Conservation (phyloP, 2,329 filamentous ascomycete genomes). For the Juglanconis sp. region DNA sequence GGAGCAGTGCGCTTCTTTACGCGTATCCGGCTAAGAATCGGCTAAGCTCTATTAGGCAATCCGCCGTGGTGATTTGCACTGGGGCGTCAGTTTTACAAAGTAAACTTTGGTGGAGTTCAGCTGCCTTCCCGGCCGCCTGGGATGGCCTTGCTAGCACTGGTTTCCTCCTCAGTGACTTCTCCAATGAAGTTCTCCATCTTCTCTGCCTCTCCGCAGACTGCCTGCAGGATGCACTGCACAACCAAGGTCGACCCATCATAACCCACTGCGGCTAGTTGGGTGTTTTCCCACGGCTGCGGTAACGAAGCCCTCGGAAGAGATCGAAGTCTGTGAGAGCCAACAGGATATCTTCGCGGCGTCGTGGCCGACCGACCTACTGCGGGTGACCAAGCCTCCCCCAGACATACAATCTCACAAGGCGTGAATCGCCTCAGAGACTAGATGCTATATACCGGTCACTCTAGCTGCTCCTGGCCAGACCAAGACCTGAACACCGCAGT, state of each 20-base stretch:
- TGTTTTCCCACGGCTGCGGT: slow-evolving; percentile 4
- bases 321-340: background rate
- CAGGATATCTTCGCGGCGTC: background rate
- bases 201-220: slow-evolving; percentile 7
- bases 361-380: background rate
- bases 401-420: background rate
- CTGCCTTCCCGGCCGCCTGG: slow-evolving; percentile 10
- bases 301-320: slow-evolving; percentile 1
- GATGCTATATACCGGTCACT: background rate
- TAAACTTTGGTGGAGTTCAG: background rate
- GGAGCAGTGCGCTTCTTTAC: background rate
- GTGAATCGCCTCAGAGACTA: slow-evolving; percentile 11
- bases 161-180: slow-evolving; percentile 1
- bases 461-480: slow-evolving; percentile 6
- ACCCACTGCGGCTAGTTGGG: slow-evolving; percentile 5
- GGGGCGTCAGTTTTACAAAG: slow-evolving; percentile 3
- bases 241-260: background rate
- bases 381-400: background rate
- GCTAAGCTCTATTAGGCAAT: slow-evolving; percentile 10
- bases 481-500: slow-evolving; percentile 12
- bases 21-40: background rate
- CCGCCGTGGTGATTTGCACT: slow-evolving; percentile 5
- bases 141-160: slow-evolving; percentile 11
- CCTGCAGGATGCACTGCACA: slow-evolving; percentile 8
- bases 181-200: slow-evolving; percentile 8